phyloP scores from a whole-genome alignment of 805 yeast species.

The Metschnikowia anglica region DNA sequence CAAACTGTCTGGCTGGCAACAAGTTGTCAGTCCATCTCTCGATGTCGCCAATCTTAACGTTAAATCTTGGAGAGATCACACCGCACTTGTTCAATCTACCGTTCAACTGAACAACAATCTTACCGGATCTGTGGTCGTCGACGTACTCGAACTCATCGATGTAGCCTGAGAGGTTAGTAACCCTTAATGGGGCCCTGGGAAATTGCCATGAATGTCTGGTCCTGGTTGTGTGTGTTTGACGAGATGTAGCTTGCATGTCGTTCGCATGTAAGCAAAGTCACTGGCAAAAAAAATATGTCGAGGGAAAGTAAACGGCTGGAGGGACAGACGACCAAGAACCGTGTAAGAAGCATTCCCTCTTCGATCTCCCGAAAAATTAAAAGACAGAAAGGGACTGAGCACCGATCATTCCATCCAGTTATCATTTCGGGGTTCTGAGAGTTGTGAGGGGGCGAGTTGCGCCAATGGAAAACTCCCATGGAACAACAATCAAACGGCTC shows the following conservation, averaged over 20 bases:
- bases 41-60: constrained; percentile 90
- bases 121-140: constrained; percentile 39
- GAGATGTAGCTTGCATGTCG: not conserved
- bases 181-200: not conserved
- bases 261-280: not conserved
- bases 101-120: constrained; percentile 36
- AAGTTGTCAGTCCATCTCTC: constrained; percentile 99
- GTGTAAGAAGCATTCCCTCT: constrained; percentile 69
- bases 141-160: constrained; percentile 38
- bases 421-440: constrained; percentile 74
- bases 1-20: constrained; percentile 98
- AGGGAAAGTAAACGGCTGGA: constrained; percentile 66
- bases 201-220: not conserved
- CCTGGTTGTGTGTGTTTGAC: not conserved
- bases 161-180: constrained; percentile 30
- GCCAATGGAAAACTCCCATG: not conserved
- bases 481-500: not conserved
- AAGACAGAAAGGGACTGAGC: constrained; percentile 92
- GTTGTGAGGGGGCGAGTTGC: not conserved
- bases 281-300: constrained; percentile 40
- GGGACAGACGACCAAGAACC: constrained; percentile 42
- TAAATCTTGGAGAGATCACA: constrained; percentile 98
- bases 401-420: constrained; percentile 96
- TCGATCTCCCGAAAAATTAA: constrained; percentile 91
- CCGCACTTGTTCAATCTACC: constrained; percentile 75